Percentiles rank a stretch among this genome's conserved stretches.
Conservation (phyloP, 2,329 filamentous ascomycete species). For the Furcasterigmium furcatum region DNA sequence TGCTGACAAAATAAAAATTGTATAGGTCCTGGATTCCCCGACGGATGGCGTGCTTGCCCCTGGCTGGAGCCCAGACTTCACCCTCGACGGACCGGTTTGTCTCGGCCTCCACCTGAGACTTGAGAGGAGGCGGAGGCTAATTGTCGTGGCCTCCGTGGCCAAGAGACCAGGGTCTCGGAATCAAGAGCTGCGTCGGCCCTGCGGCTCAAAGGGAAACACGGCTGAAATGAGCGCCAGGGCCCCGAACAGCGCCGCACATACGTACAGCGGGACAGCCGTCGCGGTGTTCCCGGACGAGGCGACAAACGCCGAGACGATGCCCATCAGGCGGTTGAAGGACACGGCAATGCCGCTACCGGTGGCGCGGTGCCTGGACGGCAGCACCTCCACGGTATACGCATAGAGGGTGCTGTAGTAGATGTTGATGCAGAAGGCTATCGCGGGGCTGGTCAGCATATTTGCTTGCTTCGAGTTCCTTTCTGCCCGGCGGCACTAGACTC, state of each 20-base stretch:
- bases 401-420: constrained; percentile 70
- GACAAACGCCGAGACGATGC: constrained; percentile 67
- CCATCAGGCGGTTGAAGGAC: constrained; percentile 70
- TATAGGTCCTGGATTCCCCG: no score
- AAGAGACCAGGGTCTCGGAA: no score
- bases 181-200: constrained; percentile 48
- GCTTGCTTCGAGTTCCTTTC: not conserved
- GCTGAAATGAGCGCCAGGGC: constrained; percentile 56
- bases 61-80: no score
- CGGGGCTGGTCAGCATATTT: not conserved
- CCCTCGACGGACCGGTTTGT: no score
- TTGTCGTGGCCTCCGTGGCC: no score
- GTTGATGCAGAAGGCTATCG: constrained; percentile 62
- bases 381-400: constrained; percentile 59
- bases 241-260: constrained; percentile 64
- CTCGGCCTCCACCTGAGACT: no score
- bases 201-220: constrained; percentile 65
- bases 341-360: constrained; percentile 74
- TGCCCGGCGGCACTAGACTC: not conserved
- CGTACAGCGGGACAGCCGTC: constrained; percentile 63
- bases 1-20: no score
- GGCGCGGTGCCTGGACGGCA: constrained; percentile 67
- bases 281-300: constrained; percentile 58
- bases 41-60: no score
- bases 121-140: no score